Evolutionary conservation across 1,139 yeast species (phyloP), one percentile per base, ranked within the genome.

Genomic region (Magnusiomyces sp.): DNA sequence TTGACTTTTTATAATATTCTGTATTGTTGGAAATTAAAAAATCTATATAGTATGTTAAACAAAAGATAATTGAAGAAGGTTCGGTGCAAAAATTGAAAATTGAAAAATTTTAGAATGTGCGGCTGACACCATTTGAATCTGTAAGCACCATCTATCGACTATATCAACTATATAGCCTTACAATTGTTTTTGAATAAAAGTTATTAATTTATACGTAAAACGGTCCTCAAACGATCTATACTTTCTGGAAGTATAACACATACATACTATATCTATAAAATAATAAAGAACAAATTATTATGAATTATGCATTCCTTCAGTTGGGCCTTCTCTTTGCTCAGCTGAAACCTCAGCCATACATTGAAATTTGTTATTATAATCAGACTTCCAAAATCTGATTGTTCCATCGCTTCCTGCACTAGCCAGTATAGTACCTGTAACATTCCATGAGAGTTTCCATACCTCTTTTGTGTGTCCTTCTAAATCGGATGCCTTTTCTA

Each of bases 341-440:
- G 92, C 86, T 56, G 85, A 79, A 19, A 90, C 81, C 16, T 87
- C 90, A 56, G 95, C 86, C 82, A 90, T 81, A 64, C 97, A 89
- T 67, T 85, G 89, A 77, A 90, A 92, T 62, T 86, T 89, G 58
- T 85, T 84, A 55, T 84, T 76, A 64, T 85, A 88, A 43, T 86
- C 80, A 40, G 95, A 77, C 67, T 92, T 92, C 96, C 97, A 92
- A 57, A 92, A 73, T 59, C 96, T 74, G 16, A 92, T 81, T 57
- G 83, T 81, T 5, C 97, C 97, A 62, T 92, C 98, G 62, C 90
- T 97, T 13, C 98, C 98, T 2, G 97, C 89, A 46, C 95, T 84
- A 54, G 95, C 85, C 55, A 92, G 71, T 13, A 92, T 83, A 0
- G 98, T 88, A 2, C 63, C 98, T 0, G 97, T 88, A 48, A 83